Percentiles rank a stretch among this genome's conserved stretches.
Evolutionary conservation across 1,284 basidiomycete genomes (phyloP).

Genomic region (Sanghuangporus weigelae): DNA sequence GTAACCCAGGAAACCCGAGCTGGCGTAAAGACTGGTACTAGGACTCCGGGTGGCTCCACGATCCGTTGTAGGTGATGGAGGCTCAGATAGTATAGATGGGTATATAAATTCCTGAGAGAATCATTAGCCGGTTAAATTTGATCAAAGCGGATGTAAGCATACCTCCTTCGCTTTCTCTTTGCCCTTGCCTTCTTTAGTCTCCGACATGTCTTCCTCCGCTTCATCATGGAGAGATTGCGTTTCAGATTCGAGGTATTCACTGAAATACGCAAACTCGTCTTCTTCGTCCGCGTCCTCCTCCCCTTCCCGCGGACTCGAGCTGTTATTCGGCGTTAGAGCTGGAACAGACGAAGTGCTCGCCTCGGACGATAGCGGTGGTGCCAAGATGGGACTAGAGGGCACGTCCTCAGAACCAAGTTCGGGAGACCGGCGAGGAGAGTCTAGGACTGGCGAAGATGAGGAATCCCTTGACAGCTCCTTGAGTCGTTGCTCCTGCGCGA

Average conservation of each 20-base stretch:
- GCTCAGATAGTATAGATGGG: conserved; percentile 2
- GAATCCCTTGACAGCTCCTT: conserved; percentile 21
- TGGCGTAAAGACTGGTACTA: conserved; percentile 3
- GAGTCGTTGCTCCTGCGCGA: conserved; percentile 7
- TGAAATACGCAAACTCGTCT: conserved; percentile 4
- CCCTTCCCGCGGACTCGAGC: conserved; percentile 47
- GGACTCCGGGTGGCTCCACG: conserved; percentile 11
- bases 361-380: conserved; percentile 24
- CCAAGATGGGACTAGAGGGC: conserved; percentile 5
- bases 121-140: not conserved
- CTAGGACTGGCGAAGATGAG: conserved; percentile 18
- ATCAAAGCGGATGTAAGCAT: not conserved
- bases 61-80: conserved; percentile 10
- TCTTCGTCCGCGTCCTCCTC: conserved; percentile 2
- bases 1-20: conserved; percentile 8
- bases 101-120: not conserved
- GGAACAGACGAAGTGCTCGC: conserved; percentile 36
- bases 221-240: conserved; percentile 1
- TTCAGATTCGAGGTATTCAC: conserved; percentile 4
- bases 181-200: not conserved
- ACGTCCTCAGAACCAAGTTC: conserved; percentile 10
- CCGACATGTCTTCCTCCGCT: not conserved
- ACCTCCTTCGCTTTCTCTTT: conserved; percentile 7
- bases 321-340: conserved; percentile 54
- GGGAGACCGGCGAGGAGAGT: conserved; percentile 25